phyloP scores from a whole-genome alignment of 1,284 basidiomycete species.

The Leccinum variabile region DNA sequence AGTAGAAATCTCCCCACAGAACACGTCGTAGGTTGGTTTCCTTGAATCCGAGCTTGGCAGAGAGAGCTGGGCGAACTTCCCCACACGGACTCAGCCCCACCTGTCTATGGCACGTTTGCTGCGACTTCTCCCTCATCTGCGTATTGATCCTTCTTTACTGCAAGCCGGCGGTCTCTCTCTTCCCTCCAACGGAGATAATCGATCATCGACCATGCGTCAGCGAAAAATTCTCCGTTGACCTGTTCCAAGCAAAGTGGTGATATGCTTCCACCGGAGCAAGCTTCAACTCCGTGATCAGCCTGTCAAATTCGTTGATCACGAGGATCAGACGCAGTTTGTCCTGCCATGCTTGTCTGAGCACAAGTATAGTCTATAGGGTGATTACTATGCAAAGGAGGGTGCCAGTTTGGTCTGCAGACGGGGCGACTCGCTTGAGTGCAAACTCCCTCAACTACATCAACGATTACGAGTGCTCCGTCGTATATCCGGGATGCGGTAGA shows the following conservation, averaged over 20 bases:
- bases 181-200: slow-evolving; percentile 84
- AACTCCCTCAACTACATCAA: slow-evolving; percentile 98
- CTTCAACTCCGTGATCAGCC: slow-evolving; percentile 92
- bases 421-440: slow-evolving; percentile 81
- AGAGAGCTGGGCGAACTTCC: slow-evolving; percentile 92
- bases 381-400: not conserved
- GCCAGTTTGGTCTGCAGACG: not conserved
- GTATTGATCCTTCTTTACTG: slow-evolving; percentile 66
- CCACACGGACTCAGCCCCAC: slow-evolving; percentile 91
- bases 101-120: slow-evolving; percentile 74
- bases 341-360: slow-evolving; percentile 93
- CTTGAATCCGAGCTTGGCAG: slow-evolving; percentile 88
- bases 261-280: slow-evolving; percentile 92
- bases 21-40: slow-evolving; percentile 86
- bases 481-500: slow-evolving; percentile 92
- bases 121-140: slow-evolving; percentile 66
- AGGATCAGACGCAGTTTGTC: slow-evolving; percentile 90
- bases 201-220: slow-evolving; percentile 90
- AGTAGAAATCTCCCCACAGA: slow-evolving; percentile 94
- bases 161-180: slow-evolving; percentile 81
- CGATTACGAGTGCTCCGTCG: slow-evolving; percentile 95
- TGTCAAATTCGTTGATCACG: slow-evolving; percentile 97
- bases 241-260: slow-evolving; percentile 94
- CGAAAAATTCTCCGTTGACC: slow-evolving; percentile 96
- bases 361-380: slow-evolving; percentile 79